Evolutionary conservation across 2,329 filamentous ascomycete species (phyloP).

Genomic region (Alternaria viburni): DNA sequence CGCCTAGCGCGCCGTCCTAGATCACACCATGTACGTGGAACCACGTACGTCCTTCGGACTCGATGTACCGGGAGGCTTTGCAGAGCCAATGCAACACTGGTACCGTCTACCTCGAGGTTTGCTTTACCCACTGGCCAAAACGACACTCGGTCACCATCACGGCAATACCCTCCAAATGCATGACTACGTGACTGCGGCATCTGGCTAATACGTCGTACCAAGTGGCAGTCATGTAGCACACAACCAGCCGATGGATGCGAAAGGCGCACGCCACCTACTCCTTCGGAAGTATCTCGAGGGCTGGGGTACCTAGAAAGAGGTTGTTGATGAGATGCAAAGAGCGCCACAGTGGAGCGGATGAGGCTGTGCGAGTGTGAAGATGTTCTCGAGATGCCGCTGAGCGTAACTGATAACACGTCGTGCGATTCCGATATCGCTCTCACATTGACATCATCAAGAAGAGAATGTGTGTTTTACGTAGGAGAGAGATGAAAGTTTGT

Average conservation of each 20-base stretch:
- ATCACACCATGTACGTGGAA: conserved; percentile 3
- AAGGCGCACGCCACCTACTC: conserved; percentile 17
- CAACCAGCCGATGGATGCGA: not conserved
- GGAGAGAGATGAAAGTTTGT: not conserved
- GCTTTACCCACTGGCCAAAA: conserved; percentile 7
- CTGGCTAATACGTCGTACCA: conserved; percentile 8
- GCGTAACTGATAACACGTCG: not conserved
- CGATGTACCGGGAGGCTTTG: conserved; percentile 5
- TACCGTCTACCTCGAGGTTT: conserved; percentile 3
- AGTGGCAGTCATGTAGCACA: conserved; percentile 8
- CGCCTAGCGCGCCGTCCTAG: not conserved
- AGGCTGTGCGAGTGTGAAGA: conserved; percentile 4
- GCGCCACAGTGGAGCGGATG: conserved; percentile 13
- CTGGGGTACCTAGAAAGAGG: not conserved
- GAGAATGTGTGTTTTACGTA: not conserved
- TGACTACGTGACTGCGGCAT: conserved; percentile 13
- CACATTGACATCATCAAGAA: not conserved
- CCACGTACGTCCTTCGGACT: conserved; percentile 5
- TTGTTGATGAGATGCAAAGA: conserved; percentile 7
- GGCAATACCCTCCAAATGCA: conserved; percentile 6
- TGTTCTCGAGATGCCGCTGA: not conserved
- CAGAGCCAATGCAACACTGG: not conserved
- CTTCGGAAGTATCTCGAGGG: conserved; percentile 8
- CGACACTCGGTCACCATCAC: conserved; percentile 1
- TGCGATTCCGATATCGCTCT: not conserved